Evolutionary conservation across 2,329 filamentous ascomycete species (phyloP).

Genomic region (Bipolaris victoriae): DNA sequence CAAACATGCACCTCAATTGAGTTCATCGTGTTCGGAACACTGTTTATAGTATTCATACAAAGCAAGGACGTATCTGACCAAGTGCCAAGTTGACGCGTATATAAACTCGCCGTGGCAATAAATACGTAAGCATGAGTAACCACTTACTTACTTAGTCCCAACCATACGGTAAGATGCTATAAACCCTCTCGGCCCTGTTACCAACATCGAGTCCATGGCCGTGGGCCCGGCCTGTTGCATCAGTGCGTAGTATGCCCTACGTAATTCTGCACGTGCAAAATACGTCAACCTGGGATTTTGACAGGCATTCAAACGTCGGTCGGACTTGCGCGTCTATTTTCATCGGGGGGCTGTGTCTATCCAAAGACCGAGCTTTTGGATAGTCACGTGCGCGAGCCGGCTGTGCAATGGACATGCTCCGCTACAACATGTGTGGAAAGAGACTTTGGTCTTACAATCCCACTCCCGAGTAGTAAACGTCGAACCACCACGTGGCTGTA

Average conservation of each 20-base stretch:
- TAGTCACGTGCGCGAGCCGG: background rate
- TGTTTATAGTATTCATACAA: background rate
- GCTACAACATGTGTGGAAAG: no score
- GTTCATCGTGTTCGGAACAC: background rate
- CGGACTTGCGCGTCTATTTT: background rate
- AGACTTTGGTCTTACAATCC: background rate
- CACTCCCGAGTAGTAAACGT: background rate
- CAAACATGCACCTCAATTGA: background rate
- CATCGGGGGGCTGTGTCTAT: background rate
- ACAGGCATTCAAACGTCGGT: background rate
- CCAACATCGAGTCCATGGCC: background rate
- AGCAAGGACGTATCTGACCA: background rate
- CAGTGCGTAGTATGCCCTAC: background rate
- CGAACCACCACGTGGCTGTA: background rate
- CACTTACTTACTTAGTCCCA: background rate
- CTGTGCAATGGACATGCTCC: background rate
- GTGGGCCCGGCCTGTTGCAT: background rate
- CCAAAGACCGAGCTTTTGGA: background rate
- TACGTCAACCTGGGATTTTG: background rate
- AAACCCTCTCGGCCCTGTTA: background rate
- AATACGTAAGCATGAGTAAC: background rate
- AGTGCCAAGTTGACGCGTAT: background rate
- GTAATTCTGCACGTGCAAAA: background rate
- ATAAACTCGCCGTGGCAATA: background rate
- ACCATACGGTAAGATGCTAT: background rate